These are phyloP conservation scores for Jamesozyma lodderae DNA, from an alignment of 805 yeast genomes.

Conservation along the genomic window DNA sequence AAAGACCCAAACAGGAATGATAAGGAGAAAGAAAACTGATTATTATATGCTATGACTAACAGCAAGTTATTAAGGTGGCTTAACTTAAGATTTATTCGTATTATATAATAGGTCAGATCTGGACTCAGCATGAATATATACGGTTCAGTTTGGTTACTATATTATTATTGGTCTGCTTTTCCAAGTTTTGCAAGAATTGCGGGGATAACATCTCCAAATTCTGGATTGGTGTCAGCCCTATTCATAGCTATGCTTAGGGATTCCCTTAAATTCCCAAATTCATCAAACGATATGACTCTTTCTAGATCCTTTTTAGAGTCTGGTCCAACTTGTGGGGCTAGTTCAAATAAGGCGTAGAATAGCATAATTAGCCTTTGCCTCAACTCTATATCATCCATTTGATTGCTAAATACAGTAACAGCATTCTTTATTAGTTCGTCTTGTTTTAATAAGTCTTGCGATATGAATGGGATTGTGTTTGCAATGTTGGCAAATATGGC, in stretches of 20 bases:
- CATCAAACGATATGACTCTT: conserved; percentile 1
- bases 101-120: no score
- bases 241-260: conserved; percentile 14
- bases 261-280: conserved; percentile 5
- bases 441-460: conserved; percentile 24
- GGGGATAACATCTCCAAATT: conserved; percentile 16
- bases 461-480: conserved; percentile 30
- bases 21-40: no score
- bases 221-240: conserved; percentile 10
- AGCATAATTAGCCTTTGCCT: conserved; percentile 30
- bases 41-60: no score
- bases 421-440: conserved; percentile 22
- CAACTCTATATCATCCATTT: conserved; percentile 24
- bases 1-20: no score
- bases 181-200: conserved; percentile 2
- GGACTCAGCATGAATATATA: no score
- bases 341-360: conserved; percentile 23
- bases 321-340: conserved; percentile 10
- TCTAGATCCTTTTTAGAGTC: conserved; percentile 1
- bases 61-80: no score
- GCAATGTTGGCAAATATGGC: conserved; percentile 32
- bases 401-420: conserved; percentile 19
- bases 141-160: no score
- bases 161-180: no score
- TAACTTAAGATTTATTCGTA: no score